Percentiles rank a stretch among this genome's conserved stretches.
These are phyloP conservation scores for Spathaspora sp. DNA, from an alignment of 805 yeast genomes.

Conservation along the genomic window DNA sequence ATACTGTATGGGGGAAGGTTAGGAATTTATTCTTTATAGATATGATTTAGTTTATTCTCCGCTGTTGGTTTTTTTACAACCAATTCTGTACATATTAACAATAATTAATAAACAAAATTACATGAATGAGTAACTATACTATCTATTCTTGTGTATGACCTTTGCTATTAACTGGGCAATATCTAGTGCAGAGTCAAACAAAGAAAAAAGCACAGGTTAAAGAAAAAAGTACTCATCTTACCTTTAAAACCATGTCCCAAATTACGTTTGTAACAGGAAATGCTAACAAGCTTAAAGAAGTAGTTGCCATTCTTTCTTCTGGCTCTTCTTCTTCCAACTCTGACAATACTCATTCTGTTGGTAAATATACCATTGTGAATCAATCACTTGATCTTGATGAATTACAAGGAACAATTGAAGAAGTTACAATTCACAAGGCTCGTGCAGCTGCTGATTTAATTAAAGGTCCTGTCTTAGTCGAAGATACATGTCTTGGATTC, in stretches of 20 bases:
- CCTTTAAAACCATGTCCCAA: conserved; percentile 12
- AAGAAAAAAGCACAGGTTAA: not conserved
- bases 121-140: not conserved
- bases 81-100: not conserved
- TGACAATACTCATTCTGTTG: conserved; percentile 30
- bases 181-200: not conserved
- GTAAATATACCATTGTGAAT: conserved; percentile 53
- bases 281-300: conserved; percentile 82
- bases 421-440: conserved; percentile 80
- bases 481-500: conserved; percentile 89
- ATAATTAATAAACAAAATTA: not conserved
- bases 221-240: not conserved
- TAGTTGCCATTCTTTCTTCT: conserved; percentile 61
- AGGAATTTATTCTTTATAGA: not conserved
- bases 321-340: conserved; percentile 10
- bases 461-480: conserved; percentile 85
- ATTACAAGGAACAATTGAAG: conserved; percentile 82
- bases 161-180: not conserved
- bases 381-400: conserved; percentile 79
- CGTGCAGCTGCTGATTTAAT: conserved; percentile 61
- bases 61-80: not conserved
- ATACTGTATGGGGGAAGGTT: not conserved
- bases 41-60: not conserved
- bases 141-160: not conserved
- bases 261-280: conserved; percentile 86